These are phyloP conservation scores for Darksidea phi DNA, from an alignment of 495 filamentous ascomycete species.

Conservation along the genomic window DNA sequence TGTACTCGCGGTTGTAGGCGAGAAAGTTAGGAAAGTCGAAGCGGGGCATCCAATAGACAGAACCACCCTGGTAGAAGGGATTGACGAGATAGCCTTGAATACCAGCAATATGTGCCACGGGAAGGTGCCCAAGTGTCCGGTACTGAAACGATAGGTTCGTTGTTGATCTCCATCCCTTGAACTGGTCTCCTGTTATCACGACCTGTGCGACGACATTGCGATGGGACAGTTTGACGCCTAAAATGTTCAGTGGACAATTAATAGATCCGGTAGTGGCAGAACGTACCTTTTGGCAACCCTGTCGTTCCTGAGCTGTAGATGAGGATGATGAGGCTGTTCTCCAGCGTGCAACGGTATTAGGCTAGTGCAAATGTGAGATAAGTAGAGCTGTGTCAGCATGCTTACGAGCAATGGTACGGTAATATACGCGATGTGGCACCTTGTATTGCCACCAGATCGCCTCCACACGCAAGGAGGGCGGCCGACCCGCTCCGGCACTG, in stretches of 20 bases:
- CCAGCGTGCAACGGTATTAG: too few relatives aligned
- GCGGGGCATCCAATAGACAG: constrained; percentile 53
- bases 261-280: too few relatives aligned
- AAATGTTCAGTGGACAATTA: too few relatives aligned
- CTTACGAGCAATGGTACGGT: too few relatives aligned
- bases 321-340: too few relatives aligned
- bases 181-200: constrained; percentile 36
- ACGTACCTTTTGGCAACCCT: constrained; percentile 40
- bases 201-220: constrained; percentile 39
- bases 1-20: constrained; percentile 45
- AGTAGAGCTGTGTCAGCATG: too few relatives aligned
- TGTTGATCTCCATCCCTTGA: constrained; percentile 27
- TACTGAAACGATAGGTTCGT: constrained; percentile 34
- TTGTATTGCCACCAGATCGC: too few relatives aligned
- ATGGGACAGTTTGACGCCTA: constrained; percentile 40
- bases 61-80: constrained; percentile 42
- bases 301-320: constrained; percentile 42
- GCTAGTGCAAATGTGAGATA: too few relatives aligned
- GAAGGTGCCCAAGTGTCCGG: constrained; percentile 52
- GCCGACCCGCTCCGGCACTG: too few relatives aligned
- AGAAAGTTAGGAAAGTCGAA: constrained; percentile 51
- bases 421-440: too few relatives aligned
- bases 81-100: constrained; percentile 50
- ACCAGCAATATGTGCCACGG: constrained; percentile 47
- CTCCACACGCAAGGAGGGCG: too few relatives aligned